Base-by-base conservation (phyloP, 75 land plant genomes). In the Ceratopteris richardii region DNA sequence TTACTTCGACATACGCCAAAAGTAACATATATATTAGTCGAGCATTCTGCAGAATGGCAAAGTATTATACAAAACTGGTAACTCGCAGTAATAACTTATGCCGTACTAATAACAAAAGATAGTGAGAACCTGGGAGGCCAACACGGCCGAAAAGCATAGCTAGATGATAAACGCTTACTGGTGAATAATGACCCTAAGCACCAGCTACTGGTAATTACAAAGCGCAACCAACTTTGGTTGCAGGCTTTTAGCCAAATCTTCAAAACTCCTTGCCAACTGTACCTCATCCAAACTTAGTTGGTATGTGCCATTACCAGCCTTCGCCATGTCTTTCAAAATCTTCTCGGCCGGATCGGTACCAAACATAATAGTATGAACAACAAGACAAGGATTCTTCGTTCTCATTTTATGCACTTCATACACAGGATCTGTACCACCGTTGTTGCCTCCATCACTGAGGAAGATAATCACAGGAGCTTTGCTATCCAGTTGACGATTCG, bases 251-350 rank as follows among this genome's bases (percentile, higher is more conserved):
- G 58, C 54, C n/a, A n/a, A n/a, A n/a, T n/a, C n/a, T 26, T 64
- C 53, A 59, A 64, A 70, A 18, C 62, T 65, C 37, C 17, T 31
- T 13, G 56, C 51, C 30, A 72, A 30, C 69, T 72, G 63, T 26
- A 72, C 50, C 43, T 72, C 69, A 48, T 72, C 70, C 36, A 66
- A 24, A 46, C 64, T 72, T 18, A 72, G 47, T 63, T 72, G 63
- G 44, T 56, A 72, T 22, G 63, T 56, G 2, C 67, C 73, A 64
- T 48, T 42, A 14, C 73, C 73, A 31, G 24, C 52, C 14, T 27
- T 28, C 16, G 63, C 74, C 74, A 72, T 72, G 14, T 72, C 57
- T 13, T 25, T 28, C 36, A 72, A 62, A 24, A 65, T 33, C 14
- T 51, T 10, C 12, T 29, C 51, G 19, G 13, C 0, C 0, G 57